These are phyloP conservation scores for Coemansia reversa DNA, from an alignment of 192 early-diverging fungal species.

Conservation along the genomic window DNA sequence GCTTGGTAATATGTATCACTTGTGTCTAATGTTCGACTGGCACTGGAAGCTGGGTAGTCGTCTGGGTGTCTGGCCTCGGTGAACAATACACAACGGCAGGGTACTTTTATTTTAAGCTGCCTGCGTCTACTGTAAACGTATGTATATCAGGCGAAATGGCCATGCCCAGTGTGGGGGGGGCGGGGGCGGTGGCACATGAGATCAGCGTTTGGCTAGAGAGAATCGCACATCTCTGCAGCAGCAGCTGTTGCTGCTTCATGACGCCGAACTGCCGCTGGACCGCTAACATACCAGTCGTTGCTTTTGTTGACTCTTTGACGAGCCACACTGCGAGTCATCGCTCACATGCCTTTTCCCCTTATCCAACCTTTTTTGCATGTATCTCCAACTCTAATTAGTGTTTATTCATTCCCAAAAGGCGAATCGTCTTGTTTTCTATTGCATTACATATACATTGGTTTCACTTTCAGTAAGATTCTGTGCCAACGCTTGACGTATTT, in stretches of 20 bases:
- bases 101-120: too few relatives aligned
- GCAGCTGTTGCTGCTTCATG: constrained; percentile 1
- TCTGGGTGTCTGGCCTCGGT: too few relatives aligned
- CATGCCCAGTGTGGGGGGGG: too few relatives aligned
- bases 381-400: neutral
- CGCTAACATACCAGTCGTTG: neutral
- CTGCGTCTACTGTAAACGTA: too few relatives aligned
- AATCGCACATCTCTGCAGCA: constrained; percentile 6
- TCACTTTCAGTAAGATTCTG: neutral
- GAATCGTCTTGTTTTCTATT: neutral
- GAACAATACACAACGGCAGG: too few relatives aligned
- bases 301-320: neutral
- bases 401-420: neutral
- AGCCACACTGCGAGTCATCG: neutral
- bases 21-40: too few relatives aligned
- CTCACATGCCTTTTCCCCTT: too few relatives aligned
- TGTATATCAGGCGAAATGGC: too few relatives aligned
- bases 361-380: neutral
- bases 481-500: too few relatives aligned
- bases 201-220: constrained; percentile 7
- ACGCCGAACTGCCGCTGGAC: constrained; percentile 23
- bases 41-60: too few relatives aligned
- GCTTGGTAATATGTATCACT: too few relatives aligned
- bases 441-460: neutral
- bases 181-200: neutral